phyloP scores from a whole-genome alignment of 1,284 basidiomycete species.

The Phellopilus nigrolimitatus region DNA sequence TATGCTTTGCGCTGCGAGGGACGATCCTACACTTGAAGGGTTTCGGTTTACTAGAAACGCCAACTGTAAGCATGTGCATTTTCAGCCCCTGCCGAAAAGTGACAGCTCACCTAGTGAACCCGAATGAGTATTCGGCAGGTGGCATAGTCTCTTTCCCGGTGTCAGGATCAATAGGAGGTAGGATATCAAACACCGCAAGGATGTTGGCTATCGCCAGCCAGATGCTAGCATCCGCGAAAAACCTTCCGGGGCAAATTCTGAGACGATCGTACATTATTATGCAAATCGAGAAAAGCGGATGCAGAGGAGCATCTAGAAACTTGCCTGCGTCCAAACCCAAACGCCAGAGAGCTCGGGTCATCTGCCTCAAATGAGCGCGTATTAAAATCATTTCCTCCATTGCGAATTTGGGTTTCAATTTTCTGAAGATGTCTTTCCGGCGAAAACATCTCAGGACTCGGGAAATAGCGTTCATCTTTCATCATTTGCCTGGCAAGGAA shows the following conservation, averaged over 20 bases:
- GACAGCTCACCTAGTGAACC: too few relatives aligned
- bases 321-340: neutral
- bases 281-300: neutral
- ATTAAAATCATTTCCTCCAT: neutral
- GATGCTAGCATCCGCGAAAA: too few relatives aligned
- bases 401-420: neutral
- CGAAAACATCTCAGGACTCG: neutral
- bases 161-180: too few relatives aligned
- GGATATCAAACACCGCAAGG: too few relatives aligned
- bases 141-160: too few relatives aligned
- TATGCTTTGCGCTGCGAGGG: constrained; percentile 2
- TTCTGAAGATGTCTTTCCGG: constrained; percentile 5
- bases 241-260: too few relatives aligned
- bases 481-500: constrained; percentile 6
- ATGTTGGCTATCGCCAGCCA: too few relatives aligned
- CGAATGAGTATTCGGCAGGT: too few relatives aligned
- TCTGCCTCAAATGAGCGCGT: neutral
- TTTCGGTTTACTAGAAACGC: neutral
- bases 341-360: neutral
- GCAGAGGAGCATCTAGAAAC: neutral
- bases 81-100: constrained; percentile 13
- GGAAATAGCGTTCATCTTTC: constrained; percentile 1
- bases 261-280: neutral
- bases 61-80: neutral
- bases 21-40: neutral